A percentile compares a stretch with the other conserved stretches of the same genome.
phyloP scores from a whole-genome alignment of 2,329 filamentous ascomycete genomes.

The Botryosphaeria dothidea region DNA sequence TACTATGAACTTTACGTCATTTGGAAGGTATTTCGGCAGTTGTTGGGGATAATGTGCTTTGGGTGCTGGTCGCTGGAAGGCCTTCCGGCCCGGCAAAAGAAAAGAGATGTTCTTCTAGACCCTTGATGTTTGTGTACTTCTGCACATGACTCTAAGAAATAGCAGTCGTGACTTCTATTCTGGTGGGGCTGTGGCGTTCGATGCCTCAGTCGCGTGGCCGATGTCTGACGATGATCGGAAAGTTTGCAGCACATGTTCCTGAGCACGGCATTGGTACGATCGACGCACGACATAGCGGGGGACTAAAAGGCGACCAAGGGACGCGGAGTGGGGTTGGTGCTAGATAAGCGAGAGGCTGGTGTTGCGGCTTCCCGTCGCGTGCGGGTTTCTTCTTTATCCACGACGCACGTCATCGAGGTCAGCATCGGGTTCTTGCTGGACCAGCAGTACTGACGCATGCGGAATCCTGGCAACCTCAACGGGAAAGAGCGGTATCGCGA shows the following conservation, averaged over 20 bases:
- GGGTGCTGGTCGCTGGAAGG: too few species aligned
- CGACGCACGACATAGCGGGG: not conserved
- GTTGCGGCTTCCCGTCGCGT: slow-evolving; percentile 14
- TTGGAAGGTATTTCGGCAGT: too few species aligned
- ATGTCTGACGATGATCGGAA: not conserved
- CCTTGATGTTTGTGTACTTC: not conserved
- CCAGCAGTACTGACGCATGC: not conserved
- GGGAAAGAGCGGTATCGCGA: not conserved
- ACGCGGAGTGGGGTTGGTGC: slow-evolving; percentile 7
- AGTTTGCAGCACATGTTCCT: not conserved
- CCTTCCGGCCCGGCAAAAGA: too few species aligned
- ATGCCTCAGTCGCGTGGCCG: not conserved
- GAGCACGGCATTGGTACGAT: not conserved
- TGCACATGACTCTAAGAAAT: not conserved
- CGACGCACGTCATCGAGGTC: not conserved
- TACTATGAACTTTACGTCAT: too few species aligned
- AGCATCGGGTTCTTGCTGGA: not conserved
- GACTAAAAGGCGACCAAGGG: not conserved
- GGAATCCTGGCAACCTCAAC: not conserved
- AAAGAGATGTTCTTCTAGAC: too few species aligned
- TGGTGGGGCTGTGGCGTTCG: not conserved
- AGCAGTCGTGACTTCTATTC: not conserved
- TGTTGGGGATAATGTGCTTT: too few species aligned
- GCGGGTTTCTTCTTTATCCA: not conserved
- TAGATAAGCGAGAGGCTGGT: slow-evolving; percentile 11